These are phyloP conservation scores for Podaxis sp. DNA, from an alignment of 768 basidiomycete genomes.

Conservation along the genomic window DNA sequence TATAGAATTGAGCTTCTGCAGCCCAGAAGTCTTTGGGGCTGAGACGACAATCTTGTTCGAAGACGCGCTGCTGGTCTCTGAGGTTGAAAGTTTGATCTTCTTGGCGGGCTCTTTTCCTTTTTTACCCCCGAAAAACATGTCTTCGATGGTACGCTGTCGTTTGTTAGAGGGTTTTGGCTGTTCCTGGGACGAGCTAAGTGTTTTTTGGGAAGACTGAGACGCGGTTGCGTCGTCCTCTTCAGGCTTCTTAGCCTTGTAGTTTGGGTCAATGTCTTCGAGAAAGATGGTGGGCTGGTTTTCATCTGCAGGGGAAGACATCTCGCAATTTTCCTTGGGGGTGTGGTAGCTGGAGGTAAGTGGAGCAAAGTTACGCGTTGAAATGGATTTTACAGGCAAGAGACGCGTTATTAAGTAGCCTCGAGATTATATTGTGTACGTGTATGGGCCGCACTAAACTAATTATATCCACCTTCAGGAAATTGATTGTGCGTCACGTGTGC, in stretches of 20 bases:
- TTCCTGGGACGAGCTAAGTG: constrained; percentile 12
- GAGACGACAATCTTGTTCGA: constrained; percentile 4
- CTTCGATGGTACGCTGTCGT: constrained; percentile 64
- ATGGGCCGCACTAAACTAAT: constrained; percentile 1
- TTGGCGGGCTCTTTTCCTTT: constrained; percentile 40
- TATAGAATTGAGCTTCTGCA: constrained; percentile 56
- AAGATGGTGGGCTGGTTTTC: constrained; percentile 31
- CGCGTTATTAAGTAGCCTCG: constrained; percentile 6
- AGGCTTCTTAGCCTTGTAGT: constrained; percentile 1
- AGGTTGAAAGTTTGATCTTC: constrained; percentile 41
- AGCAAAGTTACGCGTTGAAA: background rate
- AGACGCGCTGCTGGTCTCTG: constrained; percentile 8
- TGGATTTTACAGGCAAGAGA: constrained; percentile 2
- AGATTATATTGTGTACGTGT: background rate
- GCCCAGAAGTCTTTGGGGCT: constrained; percentile 18
- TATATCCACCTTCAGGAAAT: background rate
- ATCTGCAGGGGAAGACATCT: constrained; percentile 10
- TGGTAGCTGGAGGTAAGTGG: background rate
- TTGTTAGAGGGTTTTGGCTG: constrained; percentile 27
- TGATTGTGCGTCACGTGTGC: constrained; percentile 3
- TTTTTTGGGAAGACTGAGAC: constrained; percentile 9
- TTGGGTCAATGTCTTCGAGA: constrained; percentile 44
- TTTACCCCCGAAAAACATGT: constrained; percentile 52
- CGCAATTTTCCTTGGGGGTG: constrained; percentile 3
- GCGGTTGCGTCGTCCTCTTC: constrained; percentile 2